These are phyloP conservation scores for Phanerochaete carnosa DNA, from an alignment of 768 basidiomycete genomes.

Conservation along the genomic window DNA sequence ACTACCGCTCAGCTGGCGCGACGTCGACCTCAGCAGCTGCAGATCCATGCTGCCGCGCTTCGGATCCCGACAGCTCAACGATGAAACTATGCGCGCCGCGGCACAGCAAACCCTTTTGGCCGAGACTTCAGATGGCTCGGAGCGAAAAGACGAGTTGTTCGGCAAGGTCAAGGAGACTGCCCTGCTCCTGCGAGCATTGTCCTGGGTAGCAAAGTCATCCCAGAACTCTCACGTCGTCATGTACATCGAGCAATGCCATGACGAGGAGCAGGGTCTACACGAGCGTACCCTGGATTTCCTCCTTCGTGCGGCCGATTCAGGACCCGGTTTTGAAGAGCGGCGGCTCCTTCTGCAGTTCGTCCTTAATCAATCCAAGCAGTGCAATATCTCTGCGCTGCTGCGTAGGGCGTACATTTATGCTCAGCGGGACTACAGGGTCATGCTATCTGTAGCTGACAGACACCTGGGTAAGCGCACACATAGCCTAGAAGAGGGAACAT, in stretches of 20 bases:
- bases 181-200: background rate
- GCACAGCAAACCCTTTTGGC: no score
- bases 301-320: background rate
- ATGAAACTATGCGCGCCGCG: no score
- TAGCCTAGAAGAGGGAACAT: no score
- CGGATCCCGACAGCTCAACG: no score
- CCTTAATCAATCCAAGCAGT: background rate
- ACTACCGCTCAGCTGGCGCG: no score
- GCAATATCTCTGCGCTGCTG: background rate
- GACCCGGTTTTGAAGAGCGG: background rate
- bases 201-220: background rate
- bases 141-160: no score
- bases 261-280: background rate
- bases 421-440: background rate
- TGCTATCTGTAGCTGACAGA: background rate
- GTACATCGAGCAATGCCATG: background rate
- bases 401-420: background rate
- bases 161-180: background rate
- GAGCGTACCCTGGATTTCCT: background rate
- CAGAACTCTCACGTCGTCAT: background rate
- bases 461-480: background rate
- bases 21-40: no score
- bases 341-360: background rate
- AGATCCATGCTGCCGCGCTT: no score
- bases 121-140: no score